Evolutionary conservation across 371 early-diverging fungal species (phyloP).

Genomic region (Saksenaea vasiformis): DNA sequence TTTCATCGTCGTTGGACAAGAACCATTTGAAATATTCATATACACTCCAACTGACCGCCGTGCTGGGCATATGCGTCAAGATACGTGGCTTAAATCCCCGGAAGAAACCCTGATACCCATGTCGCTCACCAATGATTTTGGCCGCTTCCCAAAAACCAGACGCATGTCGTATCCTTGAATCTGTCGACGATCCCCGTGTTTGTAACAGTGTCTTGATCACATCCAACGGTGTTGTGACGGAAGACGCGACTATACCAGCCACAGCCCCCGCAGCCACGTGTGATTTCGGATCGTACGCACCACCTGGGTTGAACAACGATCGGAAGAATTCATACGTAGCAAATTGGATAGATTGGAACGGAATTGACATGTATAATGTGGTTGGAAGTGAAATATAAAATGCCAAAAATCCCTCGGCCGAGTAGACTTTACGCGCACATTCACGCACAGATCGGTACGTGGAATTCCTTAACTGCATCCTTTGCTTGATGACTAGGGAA

Average conservation of each 20-base stretch:
- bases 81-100: slow-evolving; percentile 80
- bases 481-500: slow-evolving; percentile 90
- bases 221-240: slow-evolving; percentile 90
- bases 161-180: slow-evolving; percentile 65
- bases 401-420: slow-evolving; percentile 79
- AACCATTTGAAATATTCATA: slow-evolving; percentile 86
- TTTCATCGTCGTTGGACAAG: slow-evolving; percentile 25
- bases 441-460: slow-evolving; percentile 66
- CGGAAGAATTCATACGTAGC: slow-evolving; percentile 84
- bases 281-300: slow-evolving; percentile 75
- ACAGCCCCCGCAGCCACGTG: slow-evolving; percentile 87
- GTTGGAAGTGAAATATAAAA: slow-evolving; percentile 96
- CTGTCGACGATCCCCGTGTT: slow-evolving; percentile 75
- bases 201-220: slow-evolving; percentile 93
- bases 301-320: slow-evolving; percentile 71
- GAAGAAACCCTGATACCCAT: slow-evolving; percentile 78
- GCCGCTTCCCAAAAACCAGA: slow-evolving; percentile 74
- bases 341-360: slow-evolving; percentile 94
- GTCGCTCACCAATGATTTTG: slow-evolving; percentile 67
- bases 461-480: slow-evolving; percentile 89
- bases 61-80: slow-evolving; percentile 85
- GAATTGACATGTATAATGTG: slow-evolving; percentile 90
- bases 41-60: slow-evolving; percentile 93
- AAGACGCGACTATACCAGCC: slow-evolving; percentile 87
- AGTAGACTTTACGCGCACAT: slow-evolving; percentile 71